Evolutionary conservation across 305 asterid genomes (phyloP), one percentile per base, ranked within the genome.

Genomic region (Fraxinus platypoda): DNA sequence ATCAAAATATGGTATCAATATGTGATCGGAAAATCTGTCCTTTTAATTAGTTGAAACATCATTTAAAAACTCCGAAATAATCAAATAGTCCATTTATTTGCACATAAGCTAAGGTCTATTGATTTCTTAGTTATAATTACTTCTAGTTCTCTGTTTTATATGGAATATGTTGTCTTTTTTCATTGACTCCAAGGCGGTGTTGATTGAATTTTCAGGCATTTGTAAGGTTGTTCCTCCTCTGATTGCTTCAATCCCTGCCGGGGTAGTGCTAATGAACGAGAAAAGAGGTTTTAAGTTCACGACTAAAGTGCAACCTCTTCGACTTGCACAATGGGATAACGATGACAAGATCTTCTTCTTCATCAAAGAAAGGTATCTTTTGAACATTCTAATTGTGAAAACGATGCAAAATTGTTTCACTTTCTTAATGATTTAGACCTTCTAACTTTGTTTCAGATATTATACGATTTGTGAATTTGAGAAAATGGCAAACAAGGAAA

Each of bases 201-300:
- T 23, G 13, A n/a, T 25, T 79, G 86, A 11, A 59, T 78, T 62
- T 66, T 64, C 82, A 89, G 91, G 92, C 74, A 89, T 89, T 68
- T 89, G 91, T 13, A 89, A 86, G 87, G 33, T 89, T 74, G 86
- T 89, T 33, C 81, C 88, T 57, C 91, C 91, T 35, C 43, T 84
- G 4, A 84, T 57, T 82, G 33, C 86, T 43, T 84, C 84, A 41
- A 46, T 57, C 73, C 88, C 91, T 13, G 87, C 90, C n/a, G 92
- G 91, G 19, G 81, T 75, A 4, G 90, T 86, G 34, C 71, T 88
- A 79, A 84, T 62, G 88, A 84, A 68, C 11, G 84, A 87, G 83
- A 84, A 75, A 74, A 73, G 43, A 26, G 78, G 70, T 59, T 89
- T 87, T 31, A 86, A 84, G 78, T 89, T 89, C 75, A 84, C 83